phyloP scores from a whole-genome alignment of 768 basidiomycete species.

The Trametes sanguinea region DNA sequence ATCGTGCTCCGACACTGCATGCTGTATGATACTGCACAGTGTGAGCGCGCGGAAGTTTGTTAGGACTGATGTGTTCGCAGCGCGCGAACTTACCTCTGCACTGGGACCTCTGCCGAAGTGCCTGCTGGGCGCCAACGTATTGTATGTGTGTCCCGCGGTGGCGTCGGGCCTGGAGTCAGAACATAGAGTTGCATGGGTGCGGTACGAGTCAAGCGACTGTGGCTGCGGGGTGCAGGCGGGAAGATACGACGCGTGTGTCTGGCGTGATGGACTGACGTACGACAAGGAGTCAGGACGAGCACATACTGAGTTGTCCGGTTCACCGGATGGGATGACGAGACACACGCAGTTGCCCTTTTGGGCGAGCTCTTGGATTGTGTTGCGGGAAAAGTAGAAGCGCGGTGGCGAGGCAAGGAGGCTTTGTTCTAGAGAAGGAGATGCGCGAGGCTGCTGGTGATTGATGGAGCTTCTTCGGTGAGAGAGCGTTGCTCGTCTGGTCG shows the following conservation, averaged over 20 bases:
- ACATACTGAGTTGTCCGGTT: too few species aligned
- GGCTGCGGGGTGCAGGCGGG: background rate
- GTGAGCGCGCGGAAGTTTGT: background rate
- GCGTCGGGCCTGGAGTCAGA: background rate
- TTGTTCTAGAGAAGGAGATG: too few species aligned
- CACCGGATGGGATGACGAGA: too few species aligned
- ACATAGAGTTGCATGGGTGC: background rate
- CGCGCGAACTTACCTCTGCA: background rate
- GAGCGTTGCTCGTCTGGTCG: background rate
- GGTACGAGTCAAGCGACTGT: background rate
- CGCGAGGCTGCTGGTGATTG: too few species aligned
- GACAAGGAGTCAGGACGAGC: background rate
- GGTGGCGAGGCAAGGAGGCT: too few species aligned
- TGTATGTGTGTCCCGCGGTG: background rate
- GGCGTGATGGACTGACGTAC: background rate
- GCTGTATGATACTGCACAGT: background rate
- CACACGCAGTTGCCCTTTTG: background rate
- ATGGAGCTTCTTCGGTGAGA: too few species aligned
- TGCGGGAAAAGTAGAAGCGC: too few species aligned
- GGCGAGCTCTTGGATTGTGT: too few species aligned
- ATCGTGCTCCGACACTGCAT: background rate
- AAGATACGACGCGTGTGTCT: background rate
- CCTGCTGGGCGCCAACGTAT: background rate
- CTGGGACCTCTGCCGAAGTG: conserved; percentile 14
- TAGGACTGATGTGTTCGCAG: background rate